Base-by-base conservation (phyloP, 1,139 yeast species). In the Taphrina deformans region DNA sequence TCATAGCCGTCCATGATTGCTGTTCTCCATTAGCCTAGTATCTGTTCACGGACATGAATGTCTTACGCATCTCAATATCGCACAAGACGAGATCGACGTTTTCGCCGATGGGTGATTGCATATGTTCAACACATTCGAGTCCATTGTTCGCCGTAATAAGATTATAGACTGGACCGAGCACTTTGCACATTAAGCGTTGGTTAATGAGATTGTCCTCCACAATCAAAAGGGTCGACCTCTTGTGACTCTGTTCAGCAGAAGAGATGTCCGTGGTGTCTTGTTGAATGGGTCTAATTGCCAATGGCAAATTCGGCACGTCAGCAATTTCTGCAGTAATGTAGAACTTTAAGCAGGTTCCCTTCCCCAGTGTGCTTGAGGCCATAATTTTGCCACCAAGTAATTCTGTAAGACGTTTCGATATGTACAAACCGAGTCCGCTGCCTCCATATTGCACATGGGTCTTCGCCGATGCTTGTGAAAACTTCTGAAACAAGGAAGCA, bases 131-230 rank as follows among this genome's bases (percentile, higher is more conserved):
- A 0, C 97, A 97, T 72, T 92, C 97, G 70, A 86, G 85, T 31
- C 98, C 98, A 70, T 90, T 91, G 66, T 88, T 87, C 5, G 97
- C 97, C 55, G 91, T 87, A 68, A 86, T 87, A 69, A 88, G 90
- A 56, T 87, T 87, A 45, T 93, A 92, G 69, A 88, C 85, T 71
- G 92, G 91, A 70, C 91, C 82, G 74, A 93, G 79, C 73, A 90
- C 92, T 18, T 96, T 90, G 33, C 93, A 96, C 73, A 93, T 80
- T 80, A 93, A 91, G 56, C 91, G 89, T 78, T 90, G 96, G 76
- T 93, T 93, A 72, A 93, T 92, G 52, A 93, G 87, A 75, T 93
- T 93, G 79, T 93, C 99, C 75, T 93, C 99, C 9, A 95, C 99
- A 41, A 93, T 93, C 1, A 52, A 44, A 10, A 41, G 41, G 9